Evolutionary conservation across 257 asterid genomes (phyloP), one percentile per base, ranked within the genome.

Genomic region (Nemophila menziesii): DNA sequence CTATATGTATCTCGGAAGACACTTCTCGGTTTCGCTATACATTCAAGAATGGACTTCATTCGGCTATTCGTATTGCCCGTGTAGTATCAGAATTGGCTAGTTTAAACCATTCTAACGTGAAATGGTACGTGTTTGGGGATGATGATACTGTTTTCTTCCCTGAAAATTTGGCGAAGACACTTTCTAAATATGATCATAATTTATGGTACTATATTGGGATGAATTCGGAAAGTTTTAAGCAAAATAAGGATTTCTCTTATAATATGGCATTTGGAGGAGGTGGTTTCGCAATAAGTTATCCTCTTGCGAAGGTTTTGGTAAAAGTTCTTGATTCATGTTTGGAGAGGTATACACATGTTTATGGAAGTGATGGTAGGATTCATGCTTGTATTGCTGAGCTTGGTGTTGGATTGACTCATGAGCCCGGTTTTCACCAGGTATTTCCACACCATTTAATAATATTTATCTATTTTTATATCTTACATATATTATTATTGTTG

Each of bases 381-480:
- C 75, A 77, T 21, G 67, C 89, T n/a, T 82, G 94, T 39, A 20
- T 77, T 4, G 48, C 82, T 1, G 97, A 82, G 68, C 86, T 86
- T 7, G 97, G 97, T 2, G 65, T 86, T 22, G 27, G 70, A 18
- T 58, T 86, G 48, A 79, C 97, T 1, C 77, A 43, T 1, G 93
- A 86, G 44, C 86, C 94, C 1, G 95, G 95, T 20, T 86, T 86
- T 48, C 97, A 86, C 69, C 97, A 86, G 97, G 97, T 86, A n/a
- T n/a, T n/a, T n/a, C n/a, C n/a, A n/a, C n/a, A n/a, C n/a, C n/a
- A n/a, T n/a, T n/a, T n/a, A n/a, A n/a, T n/a, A n/a, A n/a, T n/a
- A n/a, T n/a, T n/a, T n/a, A n/a, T n/a, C n/a, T n/a, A n/a, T n/a
- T n/a, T n/a, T n/a, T n/a, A n/a, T n/a, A n/a, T n/a, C n/a, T n/a